phyloP scores from a whole-genome alignment of 495 filamentous ascomycete genomes.

The Chlorociboria aeruginascens region DNA sequence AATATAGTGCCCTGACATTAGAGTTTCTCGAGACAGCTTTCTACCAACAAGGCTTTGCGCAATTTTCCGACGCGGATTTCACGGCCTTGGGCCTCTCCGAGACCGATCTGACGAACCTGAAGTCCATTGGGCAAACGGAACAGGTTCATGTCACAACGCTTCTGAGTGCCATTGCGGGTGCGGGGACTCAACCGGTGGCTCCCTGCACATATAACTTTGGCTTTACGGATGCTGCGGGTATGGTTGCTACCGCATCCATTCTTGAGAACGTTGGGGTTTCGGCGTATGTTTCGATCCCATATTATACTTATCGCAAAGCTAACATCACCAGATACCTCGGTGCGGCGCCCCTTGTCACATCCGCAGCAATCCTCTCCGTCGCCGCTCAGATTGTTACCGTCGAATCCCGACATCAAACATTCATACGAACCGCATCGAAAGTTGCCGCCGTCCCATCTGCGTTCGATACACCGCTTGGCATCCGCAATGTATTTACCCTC shows the following conservation, averaged over 20 bases:
- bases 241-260: constrained; percentile 39
- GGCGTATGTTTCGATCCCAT: constrained; percentile 31
- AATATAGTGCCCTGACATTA: constrained; percentile 27
- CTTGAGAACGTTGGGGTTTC: constrained; percentile 47
- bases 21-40: constrained; percentile 39
- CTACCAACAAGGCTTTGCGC: constrained; percentile 45
- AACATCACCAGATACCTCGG: constrained; percentile 33
- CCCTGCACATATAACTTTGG: constrained; percentile 47
- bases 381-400: constrained; percentile 51
- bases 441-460: constrained; percentile 40
- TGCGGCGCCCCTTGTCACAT: constrained; percentile 43
- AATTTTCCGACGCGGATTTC: constrained; percentile 41
- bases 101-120: constrained; percentile 40
- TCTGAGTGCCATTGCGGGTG: constrained; percentile 33
- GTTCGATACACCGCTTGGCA: constrained; percentile 43
- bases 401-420: constrained; percentile 48
- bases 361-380: constrained; percentile 40
- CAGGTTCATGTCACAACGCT: constrained; percentile 46
- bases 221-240: constrained; percentile 33
- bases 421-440: constrained; percentile 38
- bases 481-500: constrained; percentile 49
- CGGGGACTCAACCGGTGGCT: constrained; percentile 34
- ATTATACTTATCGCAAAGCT: neutral
- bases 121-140: constrained; percentile 41
- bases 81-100: constrained; percentile 34